Evolutionary conservation across 371 early-diverging fungal genomes (phyloP).

Genomic region (Batkoa obscura): DNA sequence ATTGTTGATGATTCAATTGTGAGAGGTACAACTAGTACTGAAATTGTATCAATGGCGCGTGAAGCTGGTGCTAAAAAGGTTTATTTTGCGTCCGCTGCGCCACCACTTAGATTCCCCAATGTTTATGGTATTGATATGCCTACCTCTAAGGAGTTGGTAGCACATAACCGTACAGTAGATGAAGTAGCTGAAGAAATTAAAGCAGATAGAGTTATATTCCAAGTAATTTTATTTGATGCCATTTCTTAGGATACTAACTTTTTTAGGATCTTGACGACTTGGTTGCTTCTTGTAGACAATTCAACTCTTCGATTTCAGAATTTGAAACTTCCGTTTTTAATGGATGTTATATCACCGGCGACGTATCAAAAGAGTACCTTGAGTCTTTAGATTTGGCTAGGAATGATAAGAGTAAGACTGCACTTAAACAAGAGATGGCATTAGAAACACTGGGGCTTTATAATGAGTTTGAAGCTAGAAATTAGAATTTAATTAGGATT

Average conservation of each 20-base stretch:
- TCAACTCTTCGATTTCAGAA: conserved; percentile 50
- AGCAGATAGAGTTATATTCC: conserved; percentile 85
- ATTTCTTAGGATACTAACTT: too few species aligned
- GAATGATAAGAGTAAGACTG: conserved; percentile 21
- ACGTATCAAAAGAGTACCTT: conserved; percentile 65
- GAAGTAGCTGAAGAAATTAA: conserved; percentile 73
- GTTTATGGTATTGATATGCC: conserved; percentile 99
- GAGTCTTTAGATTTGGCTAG: conserved; percentile 41
- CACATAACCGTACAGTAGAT: conserved; percentile 50
- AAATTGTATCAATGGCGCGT: conserved; percentile 95
- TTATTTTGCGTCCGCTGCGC: conserved; percentile 93
- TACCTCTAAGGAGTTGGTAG: conserved; percentile 75
- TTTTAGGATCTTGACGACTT: conserved; percentile 48
- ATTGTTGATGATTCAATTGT: conserved; percentile 96
- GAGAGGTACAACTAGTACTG: conserved; percentile 90
- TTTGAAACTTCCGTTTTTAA: conserved; percentile 95
- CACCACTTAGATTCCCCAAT: conserved; percentile 84
- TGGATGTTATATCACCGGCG: conserved; percentile 76
- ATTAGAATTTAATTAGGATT: neutral
- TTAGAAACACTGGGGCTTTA: conserved; percentile 2
- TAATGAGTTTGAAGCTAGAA: neutral
- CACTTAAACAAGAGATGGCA: conserved; percentile 8
- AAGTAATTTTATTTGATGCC: conserved; percentile 16
- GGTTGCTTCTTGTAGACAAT: conserved; percentile 52
- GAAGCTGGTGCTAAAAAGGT: conserved; percentile 95